These are phyloP conservation scores for Salvia sclarea DNA, from an alignment of 305 asterid species.

Conservation along the genomic window DNA sequence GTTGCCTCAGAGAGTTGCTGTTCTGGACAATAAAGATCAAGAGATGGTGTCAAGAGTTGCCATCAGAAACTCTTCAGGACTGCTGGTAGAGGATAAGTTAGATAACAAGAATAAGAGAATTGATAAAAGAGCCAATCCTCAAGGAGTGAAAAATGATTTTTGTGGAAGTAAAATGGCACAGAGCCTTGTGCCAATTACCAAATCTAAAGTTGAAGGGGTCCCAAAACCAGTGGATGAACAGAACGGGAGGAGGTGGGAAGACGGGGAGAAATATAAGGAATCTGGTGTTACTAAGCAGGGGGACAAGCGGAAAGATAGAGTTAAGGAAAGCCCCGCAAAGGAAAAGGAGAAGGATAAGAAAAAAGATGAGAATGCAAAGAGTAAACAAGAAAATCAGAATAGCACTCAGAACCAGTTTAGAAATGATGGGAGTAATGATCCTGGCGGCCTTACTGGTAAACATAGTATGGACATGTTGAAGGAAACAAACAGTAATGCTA, in stretches of 20 bases:
- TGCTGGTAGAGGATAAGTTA: conserved; percentile 42
- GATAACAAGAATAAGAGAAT: conserved; percentile 40
- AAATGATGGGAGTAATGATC: conserved; percentile 32
- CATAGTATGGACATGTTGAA: conserved; percentile 22
- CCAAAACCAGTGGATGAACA: too few species aligned
- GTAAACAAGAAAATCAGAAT: conserved; percentile 36
- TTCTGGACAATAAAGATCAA: conserved; percentile 39
- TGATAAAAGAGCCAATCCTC: conserved; percentile 40
- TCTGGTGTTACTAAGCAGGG: too few species aligned
- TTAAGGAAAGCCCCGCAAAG: too few species aligned
- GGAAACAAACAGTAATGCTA: conserved; percentile 27
- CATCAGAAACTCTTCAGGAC: conserved; percentile 33
- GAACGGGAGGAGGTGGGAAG: too few species aligned
- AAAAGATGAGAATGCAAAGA: conserved; percentile 31
- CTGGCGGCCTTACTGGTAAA: conserved; percentile 31
- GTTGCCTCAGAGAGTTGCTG: conserved; percentile 43
- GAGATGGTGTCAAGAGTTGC: conserved; percentile 34
- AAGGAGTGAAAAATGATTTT: conserved; percentile 36
- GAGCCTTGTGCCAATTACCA: conserved; percentile 28
- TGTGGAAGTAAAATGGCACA: conserved; percentile 41
- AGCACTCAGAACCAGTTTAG: conserved; percentile 32
- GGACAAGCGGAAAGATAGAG: too few species aligned
- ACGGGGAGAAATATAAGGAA: too few species aligned
- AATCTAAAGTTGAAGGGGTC: conserved; percentile 41
- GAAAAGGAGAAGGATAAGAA: conserved; percentile 27